These are phyloP conservation scores for Cyberlindnera americana DNA, from an alignment of 805 yeast genomes.

Conservation along the genomic window DNA sequence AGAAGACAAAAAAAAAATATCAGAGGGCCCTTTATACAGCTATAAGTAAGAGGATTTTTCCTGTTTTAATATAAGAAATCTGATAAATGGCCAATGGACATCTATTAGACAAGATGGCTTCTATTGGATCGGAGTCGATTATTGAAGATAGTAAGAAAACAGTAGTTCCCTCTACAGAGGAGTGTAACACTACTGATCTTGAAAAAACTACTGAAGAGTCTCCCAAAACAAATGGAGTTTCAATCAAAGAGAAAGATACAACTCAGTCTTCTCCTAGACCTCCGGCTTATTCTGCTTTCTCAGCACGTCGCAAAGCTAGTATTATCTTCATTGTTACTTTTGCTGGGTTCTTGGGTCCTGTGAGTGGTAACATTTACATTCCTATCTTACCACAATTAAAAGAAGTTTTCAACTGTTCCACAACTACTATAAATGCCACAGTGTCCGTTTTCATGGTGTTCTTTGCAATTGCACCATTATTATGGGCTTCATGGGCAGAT, in stretches of 20 bases:
- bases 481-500: slow-evolving; percentile 57
- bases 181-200: too few relatives aligned
- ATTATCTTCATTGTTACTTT: slow-evolving; percentile 39
- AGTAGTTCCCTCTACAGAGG: not conserved
- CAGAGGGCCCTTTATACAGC: not conserved
- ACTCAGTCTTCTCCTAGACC: not conserved
- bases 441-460: slow-evolving; percentile 56
- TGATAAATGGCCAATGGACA: too few relatives aligned
- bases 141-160: too few relatives aligned
- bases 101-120: too few relatives aligned
- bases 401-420: slow-evolving; percentile 37
- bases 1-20: not conserved
- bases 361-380: slow-evolving; percentile 54
- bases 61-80: too few relatives aligned
- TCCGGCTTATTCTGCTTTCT: slow-evolving; percentile 31
- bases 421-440: slow-evolving; percentile 48
- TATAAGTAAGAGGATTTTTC: too few relatives aligned
- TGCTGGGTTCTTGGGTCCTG: slow-evolving; percentile 54
- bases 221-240: too few relatives aligned
- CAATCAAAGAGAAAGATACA: too few relatives aligned
- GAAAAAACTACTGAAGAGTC: too few relatives aligned
- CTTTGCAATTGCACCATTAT: slow-evolving; percentile 51
- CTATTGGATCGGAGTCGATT: too few relatives aligned
- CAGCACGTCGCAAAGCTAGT: slow-evolving; percentile 31
- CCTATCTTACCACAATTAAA: slow-evolving; percentile 48